Evolutionary conservation across 768 basidiomycete genomes (phyloP).

Genomic region (Hortiboletus campestris): DNA sequence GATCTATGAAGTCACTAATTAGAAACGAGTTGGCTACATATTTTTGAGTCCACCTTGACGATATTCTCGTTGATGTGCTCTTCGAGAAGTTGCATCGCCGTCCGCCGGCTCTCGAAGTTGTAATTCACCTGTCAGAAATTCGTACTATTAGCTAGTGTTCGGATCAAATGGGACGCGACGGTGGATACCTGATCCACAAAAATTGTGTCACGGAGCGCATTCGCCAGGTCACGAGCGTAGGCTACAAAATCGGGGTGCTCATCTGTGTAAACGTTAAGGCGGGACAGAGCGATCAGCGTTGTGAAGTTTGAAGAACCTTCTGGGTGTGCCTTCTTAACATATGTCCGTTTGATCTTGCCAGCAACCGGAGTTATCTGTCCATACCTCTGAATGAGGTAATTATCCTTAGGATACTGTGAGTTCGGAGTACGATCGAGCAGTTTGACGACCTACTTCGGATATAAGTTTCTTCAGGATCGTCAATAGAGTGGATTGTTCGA

Average conservation of each 20-base stretch:
- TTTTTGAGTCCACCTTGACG: conserved; percentile 60
- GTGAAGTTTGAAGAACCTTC: conserved; percentile 45
- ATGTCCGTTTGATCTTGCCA: conserved; percentile 57
- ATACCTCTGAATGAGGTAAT: conserved; percentile 69
- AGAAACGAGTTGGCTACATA: not conserved
- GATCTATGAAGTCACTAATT: conserved; percentile 49
- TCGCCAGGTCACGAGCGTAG: conserved; percentile 67
- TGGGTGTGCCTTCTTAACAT: conserved; percentile 60
- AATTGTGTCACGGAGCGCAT: conserved; percentile 59
- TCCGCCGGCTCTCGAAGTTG: conserved; percentile 41
- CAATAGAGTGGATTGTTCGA: conserved; percentile 83
- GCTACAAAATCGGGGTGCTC: conserved; percentile 74
- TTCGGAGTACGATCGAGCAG: not conserved
- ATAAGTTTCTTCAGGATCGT: conserved; percentile 72
- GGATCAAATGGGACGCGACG: not conserved
- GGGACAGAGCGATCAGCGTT: not conserved
- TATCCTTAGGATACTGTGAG: conserved; percentile 46
- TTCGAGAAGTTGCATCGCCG: conserved; percentile 69
- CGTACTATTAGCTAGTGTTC: not conserved
- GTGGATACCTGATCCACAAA: conserved; percentile 76
- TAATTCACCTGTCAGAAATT: conserved; percentile 47
- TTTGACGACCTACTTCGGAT: conserved; percentile 52
- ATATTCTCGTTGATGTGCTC: conserved; percentile 85
- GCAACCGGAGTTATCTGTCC: conserved; percentile 58
- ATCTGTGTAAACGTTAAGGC: conserved; percentile 40